Evolutionary conservation across 2,329 filamentous ascomycete genomes (phyloP).

Genomic region (Alternaria sp.): DNA sequence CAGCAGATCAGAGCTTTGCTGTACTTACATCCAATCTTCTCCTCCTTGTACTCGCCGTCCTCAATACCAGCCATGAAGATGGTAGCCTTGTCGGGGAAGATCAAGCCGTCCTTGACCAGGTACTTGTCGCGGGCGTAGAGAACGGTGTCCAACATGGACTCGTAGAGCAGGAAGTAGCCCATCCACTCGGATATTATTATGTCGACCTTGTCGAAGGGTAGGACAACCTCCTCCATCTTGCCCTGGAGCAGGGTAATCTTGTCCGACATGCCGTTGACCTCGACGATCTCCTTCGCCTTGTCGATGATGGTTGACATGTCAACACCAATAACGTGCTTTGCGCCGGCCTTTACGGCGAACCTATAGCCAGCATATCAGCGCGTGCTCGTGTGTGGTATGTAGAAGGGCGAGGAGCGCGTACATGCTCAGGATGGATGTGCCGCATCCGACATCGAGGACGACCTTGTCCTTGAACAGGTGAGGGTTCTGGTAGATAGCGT

Average conservation of each 20-base stretch:
- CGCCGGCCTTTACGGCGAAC: conserved; percentile 95
- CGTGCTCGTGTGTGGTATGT: conserved; percentile 18
- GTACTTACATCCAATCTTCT: conserved; percentile 91
- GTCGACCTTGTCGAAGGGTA: conserved; percentile 94
- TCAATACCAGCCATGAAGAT: conserved; percentile 97
- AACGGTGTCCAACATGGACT: conserved; percentile 98
- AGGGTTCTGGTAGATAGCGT: conserved; percentile 95
- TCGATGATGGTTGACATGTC: conserved; percentile 99
- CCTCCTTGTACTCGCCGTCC: conserved; percentile 99
- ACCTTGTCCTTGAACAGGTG: conserved; percentile 92
- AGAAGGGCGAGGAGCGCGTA: conserved; percentile 56
- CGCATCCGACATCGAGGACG: conserved; percentile 96
- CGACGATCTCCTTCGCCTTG: conserved; percentile 95
- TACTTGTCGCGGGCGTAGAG: conserved; percentile 95
- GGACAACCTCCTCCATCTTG: conserved; percentile 98
- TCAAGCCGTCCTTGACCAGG: conserved; percentile 82
- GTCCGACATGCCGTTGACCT: conserved; percentile 86
- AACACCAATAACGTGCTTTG: conserved; percentile 97
- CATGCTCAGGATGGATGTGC: conserved; percentile 98
- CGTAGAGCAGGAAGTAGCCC: conserved; percentile 98
- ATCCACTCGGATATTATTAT: conserved; percentile 99
- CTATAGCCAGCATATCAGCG: conserved; percentile 56
- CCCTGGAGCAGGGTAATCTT: conserved; percentile 98
- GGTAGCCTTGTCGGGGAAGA: conserved; percentile 98
- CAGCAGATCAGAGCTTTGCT: neutral